A percentile compares a stretch with the other conserved stretches of the same genome.
Conservation (phyloP, 179 eudicot genomes). For the Beta corolliflora region DNA sequence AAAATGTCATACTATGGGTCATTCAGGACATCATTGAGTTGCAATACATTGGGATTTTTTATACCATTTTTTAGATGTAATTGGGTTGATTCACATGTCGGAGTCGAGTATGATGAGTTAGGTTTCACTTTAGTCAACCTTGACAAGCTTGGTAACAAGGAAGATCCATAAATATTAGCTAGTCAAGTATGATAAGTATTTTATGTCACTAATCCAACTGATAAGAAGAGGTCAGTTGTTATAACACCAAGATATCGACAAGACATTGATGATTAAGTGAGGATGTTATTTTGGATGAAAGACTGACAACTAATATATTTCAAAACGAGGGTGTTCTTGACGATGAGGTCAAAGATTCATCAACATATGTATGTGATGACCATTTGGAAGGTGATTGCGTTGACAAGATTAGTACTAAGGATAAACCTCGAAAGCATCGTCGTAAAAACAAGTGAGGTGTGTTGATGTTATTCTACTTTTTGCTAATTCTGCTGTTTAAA, state of each 20-base stretch:
- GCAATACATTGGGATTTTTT: not conserved
- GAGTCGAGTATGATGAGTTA: not conserved
- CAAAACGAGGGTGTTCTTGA: not conserved
- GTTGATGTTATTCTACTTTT: too few species aligned
- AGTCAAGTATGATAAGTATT: slow-evolving; percentile 3
- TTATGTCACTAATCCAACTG: not conserved
- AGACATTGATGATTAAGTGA: not conserved
- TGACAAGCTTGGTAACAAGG: not conserved
- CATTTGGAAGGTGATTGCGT: not conserved
- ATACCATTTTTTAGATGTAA: not conserved
- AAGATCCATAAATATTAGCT: slow-evolving; percentile 10
- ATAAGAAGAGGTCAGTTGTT: not conserved
- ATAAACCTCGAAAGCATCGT: not conserved
- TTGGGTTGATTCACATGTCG: not conserved
- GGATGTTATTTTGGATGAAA: not conserved
- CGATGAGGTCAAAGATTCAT: not conserved
- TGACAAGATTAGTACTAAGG: not conserved
- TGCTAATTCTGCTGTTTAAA: not conserved
- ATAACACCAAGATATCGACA: not conserved
- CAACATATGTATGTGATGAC: not conserved
- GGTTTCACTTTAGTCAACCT: not conserved
- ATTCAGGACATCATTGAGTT: slow-evolving; percentile 6
- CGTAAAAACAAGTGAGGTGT: not conserved
- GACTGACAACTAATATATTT: not conserved
- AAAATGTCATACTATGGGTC: slow-evolving; percentile 18